phyloP scores from a whole-genome alignment of 331 rosid species.

The Pyracantha coccinea region DNA sequence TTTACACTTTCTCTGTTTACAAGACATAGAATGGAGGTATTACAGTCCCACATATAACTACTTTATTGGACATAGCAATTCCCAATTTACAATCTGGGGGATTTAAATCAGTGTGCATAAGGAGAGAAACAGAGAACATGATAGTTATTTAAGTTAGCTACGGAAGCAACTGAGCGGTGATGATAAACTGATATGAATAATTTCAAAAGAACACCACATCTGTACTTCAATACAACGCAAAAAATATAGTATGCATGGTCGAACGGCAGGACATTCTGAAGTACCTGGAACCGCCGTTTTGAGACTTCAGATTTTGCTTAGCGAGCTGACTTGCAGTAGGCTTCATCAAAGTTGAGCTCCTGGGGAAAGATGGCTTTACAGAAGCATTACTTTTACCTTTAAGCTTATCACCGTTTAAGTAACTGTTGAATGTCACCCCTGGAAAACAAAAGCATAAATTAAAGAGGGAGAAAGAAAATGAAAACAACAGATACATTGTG shows the following conservation, averaged over 20 bases:
- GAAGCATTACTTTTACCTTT: slow-evolving; percentile 35
- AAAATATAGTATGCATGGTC: not conserved
- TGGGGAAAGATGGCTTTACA: slow-evolving; percentile 24
- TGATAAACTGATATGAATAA: not conserved
- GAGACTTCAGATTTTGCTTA: slow-evolving; percentile 46
- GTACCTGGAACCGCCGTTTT: slow-evolving; percentile 56
- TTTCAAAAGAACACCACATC: not conserved
- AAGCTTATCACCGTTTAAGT: slow-evolving; percentile 17
- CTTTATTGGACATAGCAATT: not conserved
- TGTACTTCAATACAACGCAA: not conserved
- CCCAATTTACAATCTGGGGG: not conserved
- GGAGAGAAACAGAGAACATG: not conserved
- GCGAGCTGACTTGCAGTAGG: slow-evolving; percentile 97
- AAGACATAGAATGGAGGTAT: not conserved
- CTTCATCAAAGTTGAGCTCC: slow-evolving; percentile 85
- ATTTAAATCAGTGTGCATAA: not conserved
- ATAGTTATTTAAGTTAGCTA: not conserved
- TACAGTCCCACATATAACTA: not conserved
- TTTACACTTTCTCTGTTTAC: not conserved
- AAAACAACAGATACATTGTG: not conserved
- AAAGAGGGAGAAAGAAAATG: not conserved
- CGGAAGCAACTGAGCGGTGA: not conserved
- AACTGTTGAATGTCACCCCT: slow-evolving; percentile 51
- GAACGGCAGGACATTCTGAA: slow-evolving; percentile 3
- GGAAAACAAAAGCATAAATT: slow-evolving; percentile 1